Base-by-base conservation (phyloP, 768 basidiomycete genomes). In the Scleroderma citrinum region DNA sequence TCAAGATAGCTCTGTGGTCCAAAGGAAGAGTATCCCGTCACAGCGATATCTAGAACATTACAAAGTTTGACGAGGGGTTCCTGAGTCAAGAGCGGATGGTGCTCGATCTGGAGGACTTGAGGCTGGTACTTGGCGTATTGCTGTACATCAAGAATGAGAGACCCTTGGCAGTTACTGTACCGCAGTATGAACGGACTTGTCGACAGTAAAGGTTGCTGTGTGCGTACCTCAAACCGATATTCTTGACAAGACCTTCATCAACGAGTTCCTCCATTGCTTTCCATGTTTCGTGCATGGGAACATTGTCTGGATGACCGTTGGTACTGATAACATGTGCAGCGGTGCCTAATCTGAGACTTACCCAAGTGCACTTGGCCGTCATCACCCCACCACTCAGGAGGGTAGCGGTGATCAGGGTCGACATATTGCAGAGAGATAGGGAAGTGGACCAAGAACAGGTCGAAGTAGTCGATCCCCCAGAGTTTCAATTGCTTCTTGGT, bases 401-500 rank as follows among this genome's bases (percentile, higher is more conserved):
- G 90, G 67, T 88, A 92, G 53, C 81, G 78, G 59, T 81, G 78
- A 19, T 63, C 60, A 38, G 86, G 85, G 61, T 90, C 85, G 45
- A 93, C 86, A 58, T 92, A 91, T 65, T 81, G 62, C 55, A 95
- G 73, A 24, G 91, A 70, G 55, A 93, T 74, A 19, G 92, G 92
- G 77, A 93, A 93, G 67, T 94, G 92, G 44, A 93, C 71, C 36
- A 87, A 70, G 75, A 80, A 89, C 41, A 90, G 70, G 58, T 90
- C 87, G 61, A 89, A 89, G 65, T 87, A 90, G 21, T 87, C 85
- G 38, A 94, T 71, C 23, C 87, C 87, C 92, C 92, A 95, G 58
- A 80, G 76, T 5, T 69, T 70, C 17, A 95, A 81, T 59, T 92
- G 89, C 68, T 72, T 73, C 62, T 77, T 78, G 35, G 77, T 66